Evolutionary conservation across 768 basidiomycete species (phyloP).

Genomic region (Trametes elegans): DNA sequence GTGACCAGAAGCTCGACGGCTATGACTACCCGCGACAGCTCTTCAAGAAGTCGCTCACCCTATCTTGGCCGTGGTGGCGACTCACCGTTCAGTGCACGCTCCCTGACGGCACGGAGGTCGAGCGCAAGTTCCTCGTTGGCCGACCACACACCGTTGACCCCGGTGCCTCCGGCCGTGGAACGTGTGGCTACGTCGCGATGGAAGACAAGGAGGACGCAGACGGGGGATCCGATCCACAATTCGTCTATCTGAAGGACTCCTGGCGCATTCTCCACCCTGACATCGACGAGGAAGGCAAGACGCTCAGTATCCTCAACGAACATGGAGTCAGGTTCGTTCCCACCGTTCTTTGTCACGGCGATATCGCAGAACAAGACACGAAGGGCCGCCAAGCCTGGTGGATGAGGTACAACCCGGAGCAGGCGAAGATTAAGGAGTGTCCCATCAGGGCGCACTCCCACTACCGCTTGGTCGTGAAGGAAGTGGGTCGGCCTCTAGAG

Average conservation of each 20-base stretch:
- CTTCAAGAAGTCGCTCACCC: not conserved
- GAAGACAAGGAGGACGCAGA: not conserved
- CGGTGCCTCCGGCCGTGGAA: not conserved
- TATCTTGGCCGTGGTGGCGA: not conserved
- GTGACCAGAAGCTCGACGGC: not conserved
- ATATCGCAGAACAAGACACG: not conserved
- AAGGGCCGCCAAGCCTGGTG: no score
- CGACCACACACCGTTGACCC: not conserved
- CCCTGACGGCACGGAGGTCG: not conserved
- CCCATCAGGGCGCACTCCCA: constrained; percentile 4
- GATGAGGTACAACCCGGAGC: no score
- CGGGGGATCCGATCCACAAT: no score
- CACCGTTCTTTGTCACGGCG: not conserved
- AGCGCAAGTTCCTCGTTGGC: constrained; percentile 1
- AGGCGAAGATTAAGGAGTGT: not conserved
- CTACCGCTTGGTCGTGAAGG: constrained; percentile 13
- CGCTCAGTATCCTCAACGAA: not conserved
- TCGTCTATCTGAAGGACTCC: constrained; percentile 3
- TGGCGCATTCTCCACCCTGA: not conserved
- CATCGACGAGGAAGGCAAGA: not conserved
- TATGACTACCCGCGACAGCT: not conserved
- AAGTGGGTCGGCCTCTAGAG: not conserved
- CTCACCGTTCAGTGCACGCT: not conserved
- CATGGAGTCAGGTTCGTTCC: not conserved
- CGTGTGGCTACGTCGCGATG: not conserved